Conservation (phyloP, 1,284 basidiomycete genomes). For the Fomitopsis betulina region DNA sequence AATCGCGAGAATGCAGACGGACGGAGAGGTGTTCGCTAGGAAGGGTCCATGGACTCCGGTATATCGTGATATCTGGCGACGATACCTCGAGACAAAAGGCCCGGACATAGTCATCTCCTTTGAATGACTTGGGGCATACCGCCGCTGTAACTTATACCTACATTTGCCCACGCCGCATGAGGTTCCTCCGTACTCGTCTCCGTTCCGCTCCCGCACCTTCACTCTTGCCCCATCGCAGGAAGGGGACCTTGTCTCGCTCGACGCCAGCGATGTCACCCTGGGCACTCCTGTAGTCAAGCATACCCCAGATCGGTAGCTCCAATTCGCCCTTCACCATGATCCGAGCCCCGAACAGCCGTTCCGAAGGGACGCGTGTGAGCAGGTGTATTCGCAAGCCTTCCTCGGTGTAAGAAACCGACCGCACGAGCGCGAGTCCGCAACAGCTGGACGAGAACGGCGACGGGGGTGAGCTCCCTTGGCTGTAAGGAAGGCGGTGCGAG, state of each 20-base stretch:
- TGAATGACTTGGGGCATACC: constrained; percentile 6
- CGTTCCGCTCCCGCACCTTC: constrained; percentile 66
- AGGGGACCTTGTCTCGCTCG: constrained; percentile 67
- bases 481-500: constrained; percentile 44
- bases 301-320: constrained; percentile 83
- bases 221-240: constrained; percentile 72
- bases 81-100: constrained; percentile 29
- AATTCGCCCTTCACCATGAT: constrained; percentile 81
- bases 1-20: constrained; percentile 30
- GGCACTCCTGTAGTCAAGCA: constrained; percentile 67
- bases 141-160: constrained; percentile 21
- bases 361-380: constrained; percentile 65
- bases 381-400: constrained; percentile 49
- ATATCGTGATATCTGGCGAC: constrained; percentile 31
- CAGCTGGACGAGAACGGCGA: constrained; percentile 54
- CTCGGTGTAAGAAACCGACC: constrained; percentile 45
- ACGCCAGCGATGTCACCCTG: constrained; percentile 49
- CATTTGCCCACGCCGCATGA: constrained; percentile 82
- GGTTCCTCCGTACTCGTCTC: constrained; percentile 76
- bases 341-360: constrained; percentile 35
- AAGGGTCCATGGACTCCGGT: constrained; percentile 11
- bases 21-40: constrained; percentile 27
- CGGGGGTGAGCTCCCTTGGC: constrained; percentile 47
- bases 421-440: constrained; percentile 70
- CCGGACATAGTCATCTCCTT: constrained; percentile 26